Conservation (phyloP, 129 eudicot species). For the Logfia minima region DNA sequence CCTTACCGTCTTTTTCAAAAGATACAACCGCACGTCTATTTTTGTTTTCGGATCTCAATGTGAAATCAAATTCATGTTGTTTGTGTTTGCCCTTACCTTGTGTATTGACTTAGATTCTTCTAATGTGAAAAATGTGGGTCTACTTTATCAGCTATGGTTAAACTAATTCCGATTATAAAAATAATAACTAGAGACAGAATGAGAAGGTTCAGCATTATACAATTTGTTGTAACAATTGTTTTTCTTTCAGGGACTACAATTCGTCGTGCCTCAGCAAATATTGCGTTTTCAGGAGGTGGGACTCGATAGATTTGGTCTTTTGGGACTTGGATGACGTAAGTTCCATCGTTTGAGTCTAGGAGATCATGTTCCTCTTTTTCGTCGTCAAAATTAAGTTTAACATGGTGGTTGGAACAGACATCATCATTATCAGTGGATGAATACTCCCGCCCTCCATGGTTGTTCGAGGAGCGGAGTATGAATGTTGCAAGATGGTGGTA, state of each 20-base stretch:
- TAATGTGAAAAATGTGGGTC: constrained; percentile 51
- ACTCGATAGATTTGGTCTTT: constrained; percentile 67
- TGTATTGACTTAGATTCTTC: constrained; percentile 42
- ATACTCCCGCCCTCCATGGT: constrained; percentile 37
- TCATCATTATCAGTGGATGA: constrained; percentile 3
- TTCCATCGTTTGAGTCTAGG: constrained; percentile 36
- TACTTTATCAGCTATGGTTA: constrained; percentile 18
- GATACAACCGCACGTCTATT: background rate
- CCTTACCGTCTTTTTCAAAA: background rate
- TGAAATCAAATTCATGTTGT: constrained; percentile 21
- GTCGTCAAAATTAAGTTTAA: constrained; percentile 10
- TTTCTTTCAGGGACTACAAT: constrained; percentile 1
- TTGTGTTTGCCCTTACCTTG: constrained; percentile 8
- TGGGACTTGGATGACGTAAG: constrained; percentile 70
- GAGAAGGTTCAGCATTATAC: constrained; percentile 32
- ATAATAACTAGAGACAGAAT: constrained; percentile 36
- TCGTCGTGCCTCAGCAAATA: constrained; percentile 22
- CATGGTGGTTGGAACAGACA: constrained; percentile 18
- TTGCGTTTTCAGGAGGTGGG: constrained; percentile 69
- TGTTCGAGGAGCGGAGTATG: constrained; percentile 31
- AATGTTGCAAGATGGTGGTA: background rate
- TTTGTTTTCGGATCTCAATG: constrained; percentile 18
- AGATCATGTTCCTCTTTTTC: constrained; percentile 29
- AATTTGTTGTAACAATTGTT: constrained; percentile 20
- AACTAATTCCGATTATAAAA: constrained; percentile 39